Conservation (phyloP, 768 basidiomycete species). For the Lactarius quietus region DNA sequence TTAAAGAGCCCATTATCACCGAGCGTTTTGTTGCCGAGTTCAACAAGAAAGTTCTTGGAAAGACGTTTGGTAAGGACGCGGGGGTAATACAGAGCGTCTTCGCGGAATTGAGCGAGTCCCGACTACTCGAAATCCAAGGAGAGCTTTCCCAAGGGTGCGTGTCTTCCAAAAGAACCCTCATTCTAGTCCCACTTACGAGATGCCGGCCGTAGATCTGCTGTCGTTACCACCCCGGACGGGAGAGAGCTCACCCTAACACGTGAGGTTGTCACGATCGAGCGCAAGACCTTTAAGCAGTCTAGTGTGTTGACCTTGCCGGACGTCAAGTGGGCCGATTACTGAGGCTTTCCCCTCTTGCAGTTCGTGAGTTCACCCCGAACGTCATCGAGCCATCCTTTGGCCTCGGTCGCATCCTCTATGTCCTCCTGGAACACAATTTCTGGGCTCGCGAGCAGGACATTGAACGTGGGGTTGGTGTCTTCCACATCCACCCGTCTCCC, state of each 20-base stretch:
- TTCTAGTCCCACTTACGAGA: constrained; percentile 19
- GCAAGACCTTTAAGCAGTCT: constrained; percentile 83
- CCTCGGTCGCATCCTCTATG: constrained; percentile 92
- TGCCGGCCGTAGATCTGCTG: constrained; percentile 53
- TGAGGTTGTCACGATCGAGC: constrained; percentile 72
- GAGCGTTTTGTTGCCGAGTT: constrained; percentile 77
- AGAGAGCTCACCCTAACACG: constrained; percentile 67
- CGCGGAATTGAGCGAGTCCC: constrained; percentile 60
- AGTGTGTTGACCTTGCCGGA: constrained; percentile 43
- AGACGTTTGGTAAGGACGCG: constrained; percentile 85
- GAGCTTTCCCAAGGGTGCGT: constrained; percentile 73
- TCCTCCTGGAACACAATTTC: constrained; percentile 90
- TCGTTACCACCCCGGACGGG: constrained; percentile 54
- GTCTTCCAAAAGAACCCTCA: constrained; percentile 13
- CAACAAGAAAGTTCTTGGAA: constrained; percentile 86
- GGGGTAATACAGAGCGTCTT: constrained; percentile 60
- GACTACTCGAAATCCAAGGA: constrained; percentile 60
- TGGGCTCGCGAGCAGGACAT: constrained; percentile 93
- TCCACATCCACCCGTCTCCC: constrained; percentile 1
- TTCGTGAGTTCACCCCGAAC: constrained; percentile 94
- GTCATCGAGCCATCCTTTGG: constrained; percentile 99
- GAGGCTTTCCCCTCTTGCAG: constrained; percentile 41
- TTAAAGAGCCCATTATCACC: constrained; percentile 80
- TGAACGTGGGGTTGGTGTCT: constrained; percentile 73
- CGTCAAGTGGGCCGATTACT: constrained; percentile 23